Conservation (phyloP, 2,329 filamentous ascomycete species). For the Fusarium protoensiforme region DNA sequence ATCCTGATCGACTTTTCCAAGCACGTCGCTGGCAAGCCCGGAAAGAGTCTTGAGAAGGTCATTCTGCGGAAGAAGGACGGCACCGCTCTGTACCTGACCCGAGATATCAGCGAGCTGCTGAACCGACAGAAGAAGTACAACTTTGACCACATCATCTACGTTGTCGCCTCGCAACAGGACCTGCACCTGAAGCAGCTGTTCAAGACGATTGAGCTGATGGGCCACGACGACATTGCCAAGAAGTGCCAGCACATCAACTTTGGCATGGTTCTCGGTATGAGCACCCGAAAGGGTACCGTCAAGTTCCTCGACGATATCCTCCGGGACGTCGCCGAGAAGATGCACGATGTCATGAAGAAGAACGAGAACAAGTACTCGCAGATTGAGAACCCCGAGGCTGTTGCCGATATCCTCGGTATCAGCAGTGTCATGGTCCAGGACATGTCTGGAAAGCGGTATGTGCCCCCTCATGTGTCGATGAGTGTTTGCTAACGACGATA, state of each 20-base stretch:
- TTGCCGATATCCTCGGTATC: slow-evolving; percentile 91
- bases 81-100: slow-evolving; percentile 80
- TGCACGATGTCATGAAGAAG: slow-evolving; percentile 97
- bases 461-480: neutral
- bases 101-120: slow-evolving; percentile 80
- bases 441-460: slow-evolving; percentile 91
- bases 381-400: slow-evolving; percentile 82
- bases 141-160: slow-evolving; percentile 85
- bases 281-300: slow-evolving; percentile 77
- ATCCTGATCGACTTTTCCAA: slow-evolving; percentile 78
- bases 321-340: slow-evolving; percentile 86
- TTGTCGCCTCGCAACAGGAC: slow-evolving; percentile 78
- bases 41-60: slow-evolving; percentile 76
- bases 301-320: slow-evolving; percentile 68
- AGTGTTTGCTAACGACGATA: slow-evolving; percentile 25
- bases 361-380: slow-evolving; percentile 92
- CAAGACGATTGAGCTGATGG: slow-evolving; percentile 80
- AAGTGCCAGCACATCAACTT: slow-evolving; percentile 83
- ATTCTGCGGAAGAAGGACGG: slow-evolving; percentile 80
- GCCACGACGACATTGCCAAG: slow-evolving; percentile 72
- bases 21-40: slow-evolving; percentile 72
- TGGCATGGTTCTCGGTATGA: slow-evolving; percentile 77
- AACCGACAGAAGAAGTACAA: slow-evolving; percentile 71
- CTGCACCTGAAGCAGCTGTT: slow-evolving; percentile 79
- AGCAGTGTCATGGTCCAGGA: slow-evolving; percentile 98